phyloP scores from a whole-genome alignment of 148 eudicot species.

The Linanthus parryae region DNA sequence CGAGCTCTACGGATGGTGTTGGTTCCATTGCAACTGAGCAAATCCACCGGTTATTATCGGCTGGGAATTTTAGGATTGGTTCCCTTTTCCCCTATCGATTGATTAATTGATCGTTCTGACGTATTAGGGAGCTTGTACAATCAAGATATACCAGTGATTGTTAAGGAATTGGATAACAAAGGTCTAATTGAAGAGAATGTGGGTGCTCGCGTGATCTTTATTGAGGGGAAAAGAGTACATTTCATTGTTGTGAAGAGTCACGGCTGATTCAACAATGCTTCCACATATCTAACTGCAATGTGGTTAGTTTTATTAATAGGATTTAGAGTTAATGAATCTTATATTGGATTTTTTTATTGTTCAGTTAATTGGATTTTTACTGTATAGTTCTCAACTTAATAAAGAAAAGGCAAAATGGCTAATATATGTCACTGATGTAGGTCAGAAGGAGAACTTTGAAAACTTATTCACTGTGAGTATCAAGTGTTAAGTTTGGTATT shows the following conservation, averaged over 20 bases:
- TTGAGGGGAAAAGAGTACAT: conserved; percentile 64
- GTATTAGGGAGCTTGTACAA: conserved; percentile 85
- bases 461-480: too few species aligned
- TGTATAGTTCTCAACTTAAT: conserved; percentile 73
- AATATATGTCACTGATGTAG: conserved; percentile 78
- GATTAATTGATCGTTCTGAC: too few species aligned
- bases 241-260: conserved; percentile 76
- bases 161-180: conserved; percentile 34
- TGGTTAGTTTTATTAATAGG: conserved; percentile 41
- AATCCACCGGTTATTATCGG: too few species aligned
- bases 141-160: conserved; percentile 53
- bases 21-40: too few species aligned
- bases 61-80: too few species aligned
- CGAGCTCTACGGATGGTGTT: too few species aligned
- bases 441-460: conserved; percentile 81
- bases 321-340: background rate
- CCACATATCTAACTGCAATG: conserved; percentile 77
- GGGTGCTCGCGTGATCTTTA: too few species aligned
- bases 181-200: conserved; percentile 69
- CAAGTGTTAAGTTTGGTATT: background rate
- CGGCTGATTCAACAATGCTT: conserved; percentile 83
- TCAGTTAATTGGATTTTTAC: too few species aligned
- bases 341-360: too few species aligned
- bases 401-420: conserved; percentile 85
- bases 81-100: too few species aligned